Evolutionary conservation across 2,329 filamentous ascomycete species (phyloP).

Genomic region (Calonectria pseudoturangicola): DNA sequence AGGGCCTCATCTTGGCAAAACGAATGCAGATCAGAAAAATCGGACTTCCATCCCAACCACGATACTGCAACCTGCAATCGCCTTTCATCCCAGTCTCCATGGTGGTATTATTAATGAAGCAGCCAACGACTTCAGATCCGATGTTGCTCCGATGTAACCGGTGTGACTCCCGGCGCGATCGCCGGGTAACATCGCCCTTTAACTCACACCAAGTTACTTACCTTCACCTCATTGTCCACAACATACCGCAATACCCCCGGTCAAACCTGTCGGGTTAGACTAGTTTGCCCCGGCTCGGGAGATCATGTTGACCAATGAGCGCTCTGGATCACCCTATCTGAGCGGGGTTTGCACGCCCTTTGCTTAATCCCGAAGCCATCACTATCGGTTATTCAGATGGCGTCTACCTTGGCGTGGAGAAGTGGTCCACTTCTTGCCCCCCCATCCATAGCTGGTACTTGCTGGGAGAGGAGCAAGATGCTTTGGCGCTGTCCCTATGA

Average conservation of each 20-base stretch:
- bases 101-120: constrained; percentile 28
- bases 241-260: constrained; percentile 26
- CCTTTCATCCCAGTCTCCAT: constrained; percentile 34
- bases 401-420: constrained; percentile 35
- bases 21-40: constrained; percentile 1
- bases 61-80: constrained; percentile 39
- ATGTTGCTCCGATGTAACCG: constrained; percentile 35
- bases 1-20: constrained; percentile 20
- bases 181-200: constrained; percentile 41
- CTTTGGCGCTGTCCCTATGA: constrained; percentile 39
- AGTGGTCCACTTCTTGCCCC: constrained; percentile 37
- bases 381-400: constrained; percentile 37
- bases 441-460: constrained; percentile 31
- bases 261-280: constrained; percentile 27
- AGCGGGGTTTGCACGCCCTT: constrained; percentile 46
- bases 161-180: constrained; percentile 35
- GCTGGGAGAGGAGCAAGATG: constrained; percentile 28
- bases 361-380: constrained; percentile 42
- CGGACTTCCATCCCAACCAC: constrained; percentile 20
- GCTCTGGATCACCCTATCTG: constrained; percentile 41
- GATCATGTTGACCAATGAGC: constrained; percentile 43
- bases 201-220: constrained; percentile 1
- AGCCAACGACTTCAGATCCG: constrained; percentile 39
- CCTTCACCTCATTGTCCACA: constrained; percentile 26
- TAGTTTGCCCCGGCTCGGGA: constrained; percentile 52